phyloP scores from a whole-genome alignment of 2,329 filamentous ascomycete species.

The Talaromyces pinophilus region DNA sequence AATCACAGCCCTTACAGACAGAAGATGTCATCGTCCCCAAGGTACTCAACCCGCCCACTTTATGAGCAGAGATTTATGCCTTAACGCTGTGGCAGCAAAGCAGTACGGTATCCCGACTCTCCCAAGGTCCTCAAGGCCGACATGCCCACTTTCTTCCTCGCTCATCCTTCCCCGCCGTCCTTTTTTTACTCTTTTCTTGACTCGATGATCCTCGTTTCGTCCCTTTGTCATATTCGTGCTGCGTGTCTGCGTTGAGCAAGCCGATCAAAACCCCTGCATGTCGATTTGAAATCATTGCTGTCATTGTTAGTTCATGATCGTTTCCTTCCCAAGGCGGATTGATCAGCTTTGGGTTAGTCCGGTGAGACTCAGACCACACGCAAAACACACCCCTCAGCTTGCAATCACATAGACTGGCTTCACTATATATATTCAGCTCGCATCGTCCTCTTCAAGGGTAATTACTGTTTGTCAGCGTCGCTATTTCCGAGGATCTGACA shows the following conservation, averaged over 20 bases:
- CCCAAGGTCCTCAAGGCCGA: conserved; percentile 23
- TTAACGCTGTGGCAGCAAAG: not conserved
- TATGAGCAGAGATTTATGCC: not conserved
- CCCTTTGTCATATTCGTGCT: not conserved
- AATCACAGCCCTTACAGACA: not conserved
- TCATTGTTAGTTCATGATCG: not conserved
- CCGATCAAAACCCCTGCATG: not conserved
- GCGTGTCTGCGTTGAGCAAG: not conserved
- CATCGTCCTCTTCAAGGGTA: not conserved
- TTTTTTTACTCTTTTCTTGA: not conserved
- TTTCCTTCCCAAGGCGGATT: not conserved
- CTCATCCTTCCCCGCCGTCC: conserved; percentile 1
- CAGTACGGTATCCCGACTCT: not conserved
- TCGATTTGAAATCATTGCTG: not conserved
- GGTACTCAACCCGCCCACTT: conserved; percentile 15
- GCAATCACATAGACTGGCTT: not conserved
- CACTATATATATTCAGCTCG: not conserved
- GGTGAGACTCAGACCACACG: not conserved
- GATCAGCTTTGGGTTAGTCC: not conserved
- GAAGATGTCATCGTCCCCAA: conserved; percentile 23
- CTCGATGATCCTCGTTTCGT: not conserved
- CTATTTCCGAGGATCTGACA: not conserved
- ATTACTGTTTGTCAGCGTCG: not conserved
- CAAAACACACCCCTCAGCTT: not conserved
- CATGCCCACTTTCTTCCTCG: not conserved